Conservation (phyloP, 257 asterid genomes). For the Pogostemon cablin region DNA sequence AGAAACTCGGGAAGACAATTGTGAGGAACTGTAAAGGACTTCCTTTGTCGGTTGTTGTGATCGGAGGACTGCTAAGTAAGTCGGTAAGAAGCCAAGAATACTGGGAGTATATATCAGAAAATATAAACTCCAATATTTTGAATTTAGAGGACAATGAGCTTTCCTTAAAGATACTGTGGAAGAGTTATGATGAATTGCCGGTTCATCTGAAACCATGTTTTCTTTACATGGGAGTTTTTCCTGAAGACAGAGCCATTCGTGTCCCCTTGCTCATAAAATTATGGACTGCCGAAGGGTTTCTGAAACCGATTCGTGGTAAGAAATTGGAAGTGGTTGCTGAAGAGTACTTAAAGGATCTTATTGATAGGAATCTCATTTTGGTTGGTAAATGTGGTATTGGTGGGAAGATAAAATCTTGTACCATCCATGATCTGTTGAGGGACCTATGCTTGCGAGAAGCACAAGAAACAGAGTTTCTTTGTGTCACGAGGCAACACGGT, state of each 20-base stretch:
- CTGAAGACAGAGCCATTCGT: background rate
- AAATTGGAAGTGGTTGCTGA: background rate
- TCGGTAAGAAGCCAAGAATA: background rate
- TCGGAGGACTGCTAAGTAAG: background rate
- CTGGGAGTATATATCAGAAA: conserved; percentile 5
- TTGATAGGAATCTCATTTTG: background rate
- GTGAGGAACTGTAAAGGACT: background rate
- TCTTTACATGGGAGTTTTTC: conserved; percentile 3
- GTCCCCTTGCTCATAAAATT: background rate
- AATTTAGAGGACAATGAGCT: background rate
- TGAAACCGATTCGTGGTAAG: conserved; percentile 3
- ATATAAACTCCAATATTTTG: background rate
- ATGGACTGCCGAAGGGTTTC: background rate
- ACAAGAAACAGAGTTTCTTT: background rate
- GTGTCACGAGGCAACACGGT: background rate
- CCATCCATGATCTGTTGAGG: conserved; percentile 10
- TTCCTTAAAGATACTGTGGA: background rate
- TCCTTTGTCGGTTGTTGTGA: conserved; percentile 8
- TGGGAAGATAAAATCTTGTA: background rate
- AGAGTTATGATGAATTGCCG: background rate
- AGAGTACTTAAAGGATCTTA: background rate
- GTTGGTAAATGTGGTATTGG: background rate
- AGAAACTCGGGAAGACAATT: background rate
- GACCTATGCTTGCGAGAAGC: conserved; percentile 2
- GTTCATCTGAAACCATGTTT: background rate